Conservation (phyloP, 495 filamentous ascomycete species). For the Xylaria bambusicola region DNA sequence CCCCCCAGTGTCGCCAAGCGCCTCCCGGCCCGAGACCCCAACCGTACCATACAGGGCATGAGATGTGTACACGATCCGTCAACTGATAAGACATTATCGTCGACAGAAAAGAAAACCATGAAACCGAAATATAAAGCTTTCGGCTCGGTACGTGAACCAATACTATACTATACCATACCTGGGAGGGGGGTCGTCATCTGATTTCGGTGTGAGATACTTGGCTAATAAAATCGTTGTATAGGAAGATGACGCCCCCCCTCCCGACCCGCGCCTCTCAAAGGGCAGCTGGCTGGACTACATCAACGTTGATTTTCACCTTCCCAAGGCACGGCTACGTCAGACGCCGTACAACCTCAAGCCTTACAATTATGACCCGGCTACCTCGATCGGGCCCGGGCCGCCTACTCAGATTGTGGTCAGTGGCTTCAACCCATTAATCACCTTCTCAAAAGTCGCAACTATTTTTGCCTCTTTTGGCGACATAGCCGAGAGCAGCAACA, state of each 20-base stretch:
- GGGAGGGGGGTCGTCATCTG: conserved; percentile 59
- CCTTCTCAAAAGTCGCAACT: conserved; percentile 74
- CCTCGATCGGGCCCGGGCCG: conserved; percentile 85
- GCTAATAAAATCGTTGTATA: conserved; percentile 55
- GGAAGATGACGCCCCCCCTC: conserved; percentile 66
- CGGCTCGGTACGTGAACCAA: conserved; percentile 58
- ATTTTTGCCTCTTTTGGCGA: conserved; percentile 87
- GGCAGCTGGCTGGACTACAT: conserved; percentile 57
- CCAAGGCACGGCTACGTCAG: conserved; percentile 70
- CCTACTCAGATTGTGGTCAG: conserved; percentile 86
- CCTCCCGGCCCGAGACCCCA: conserved; percentile 62
- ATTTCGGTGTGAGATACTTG: conserved; percentile 44
- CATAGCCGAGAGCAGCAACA: conserved; percentile 83
- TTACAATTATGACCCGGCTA: conserved; percentile 74
- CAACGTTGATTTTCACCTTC: conserved; percentile 66
- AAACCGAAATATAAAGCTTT: conserved; percentile 75
- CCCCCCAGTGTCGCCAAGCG: conserved; percentile 47
- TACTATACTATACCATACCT: conserved; percentile 39
- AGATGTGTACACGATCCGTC: conserved; percentile 77
- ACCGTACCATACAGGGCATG: conserved; percentile 64
- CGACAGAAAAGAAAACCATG: conserved; percentile 62
- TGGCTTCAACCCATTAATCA: conserved; percentile 88
- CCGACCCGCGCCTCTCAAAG: conserved; percentile 76
- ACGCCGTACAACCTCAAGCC: conserved; percentile 77
- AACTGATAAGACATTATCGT: conserved; percentile 51